Evolutionary conservation across 202 grass and related monocot species (phyloP), one percentile per base, ranked within the genome.

Genomic region (Digitaria exilis): DNA sequence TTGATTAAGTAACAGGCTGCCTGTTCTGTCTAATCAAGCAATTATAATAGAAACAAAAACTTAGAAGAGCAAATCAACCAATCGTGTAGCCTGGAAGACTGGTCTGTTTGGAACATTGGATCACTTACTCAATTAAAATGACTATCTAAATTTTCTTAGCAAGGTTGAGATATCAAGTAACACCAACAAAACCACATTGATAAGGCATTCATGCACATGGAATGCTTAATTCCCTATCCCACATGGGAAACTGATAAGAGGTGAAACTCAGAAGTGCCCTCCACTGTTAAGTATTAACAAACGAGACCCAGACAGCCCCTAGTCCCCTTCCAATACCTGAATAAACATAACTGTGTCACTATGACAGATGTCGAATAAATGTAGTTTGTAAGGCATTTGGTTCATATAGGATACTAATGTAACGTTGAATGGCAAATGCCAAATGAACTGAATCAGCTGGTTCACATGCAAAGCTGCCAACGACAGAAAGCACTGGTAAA

Each of bases 71-170:
- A 26, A 21, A 77, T 30, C 41, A 77, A 41, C 41, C 0, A 63
- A 30, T 32, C 42, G n/a, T 43, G 14, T 42, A 76, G 21, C n/a
- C n/a, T 44, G 28, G 44, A 9, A 57, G 17, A 57, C 32, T 61
- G 17, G 16, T 68, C 5, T 31, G 1, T 75, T 75, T 62, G 41
- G 82, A 85, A 31, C 1, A 56, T 75, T 69, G 70, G 84, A 81
- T 39, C 24, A 51, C 72, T 76, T 30, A n/a, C n/a, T n/a, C n/a
- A 65, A 43, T 22, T 14, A 72, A 25, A 79, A 26, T 8, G 3
- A 13, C 37, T 39, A 74, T 77, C 21, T 21, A 51, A 39, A n/a
- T 71, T 61, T 34, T 8, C 6, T 69, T 58, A 68, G 7, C 13
- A 69, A 42, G 18, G 34, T 61, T 61, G 3, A 52, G 14, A 7